These are phyloP conservation scores for Coemansia sp. DNA, from an alignment of 192 early-diverging fungal genomes.

Conservation along the genomic window DNA sequence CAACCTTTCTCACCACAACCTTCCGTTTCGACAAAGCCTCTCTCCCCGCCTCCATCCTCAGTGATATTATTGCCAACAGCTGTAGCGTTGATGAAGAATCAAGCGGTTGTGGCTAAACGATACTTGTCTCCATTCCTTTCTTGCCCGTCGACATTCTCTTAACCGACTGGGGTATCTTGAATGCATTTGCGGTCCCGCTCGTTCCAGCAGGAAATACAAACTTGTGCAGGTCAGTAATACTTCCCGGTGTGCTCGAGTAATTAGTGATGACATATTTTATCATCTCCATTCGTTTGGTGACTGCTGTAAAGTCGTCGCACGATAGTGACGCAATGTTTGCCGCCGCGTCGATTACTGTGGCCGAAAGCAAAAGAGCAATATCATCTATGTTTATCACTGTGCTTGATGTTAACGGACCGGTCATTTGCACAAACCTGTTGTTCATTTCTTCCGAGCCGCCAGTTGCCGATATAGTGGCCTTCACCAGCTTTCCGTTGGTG, in stretches of 20 bases:
- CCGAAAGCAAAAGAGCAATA: conserved; percentile 38
- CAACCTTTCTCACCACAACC: background rate
- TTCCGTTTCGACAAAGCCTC: background rate
- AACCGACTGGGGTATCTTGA: conserved; percentile 15
- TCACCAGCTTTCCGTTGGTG: conserved; percentile 36
- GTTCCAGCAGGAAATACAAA: conserved; percentile 38
- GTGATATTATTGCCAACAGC: too few relatives aligned
- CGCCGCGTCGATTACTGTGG: conserved; percentile 41
- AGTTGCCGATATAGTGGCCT: conserved; percentile 29
- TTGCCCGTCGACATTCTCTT: background rate
- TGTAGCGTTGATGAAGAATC: background rate
- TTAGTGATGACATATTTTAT: conserved; percentile 35
- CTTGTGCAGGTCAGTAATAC: conserved; percentile 32
- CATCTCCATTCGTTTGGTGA: conserved; percentile 38
- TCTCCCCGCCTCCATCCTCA: background rate
- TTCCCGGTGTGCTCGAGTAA: conserved; percentile 18
- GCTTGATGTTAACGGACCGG: conserved; percentile 40
- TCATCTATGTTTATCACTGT: conserved; percentile 31
- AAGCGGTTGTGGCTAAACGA: background rate
- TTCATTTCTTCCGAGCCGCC: conserved; percentile 43
- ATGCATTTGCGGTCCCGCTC: conserved; percentile 34
- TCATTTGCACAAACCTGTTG: conserved; percentile 42
- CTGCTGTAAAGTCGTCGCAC: conserved; percentile 45
- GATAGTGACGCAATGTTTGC: conserved; percentile 49
- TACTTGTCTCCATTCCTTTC: background rate